Evolutionary conservation across 768 basidiomycete genomes (phyloP).

Genomic region (Kwoniella mangroviensis): DNA sequence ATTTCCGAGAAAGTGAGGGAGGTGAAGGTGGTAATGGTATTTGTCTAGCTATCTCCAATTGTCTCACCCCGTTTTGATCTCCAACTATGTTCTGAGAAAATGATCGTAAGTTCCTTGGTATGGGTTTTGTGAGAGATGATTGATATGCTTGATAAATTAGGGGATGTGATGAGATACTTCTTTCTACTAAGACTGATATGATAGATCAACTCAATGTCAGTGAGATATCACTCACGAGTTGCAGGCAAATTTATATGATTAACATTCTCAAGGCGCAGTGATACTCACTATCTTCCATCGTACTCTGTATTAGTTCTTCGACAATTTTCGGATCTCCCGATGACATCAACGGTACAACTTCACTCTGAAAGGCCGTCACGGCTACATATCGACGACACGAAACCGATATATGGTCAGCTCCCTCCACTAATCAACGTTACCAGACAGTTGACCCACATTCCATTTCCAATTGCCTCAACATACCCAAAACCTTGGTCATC

Average conservation of each 20-base stretch:
- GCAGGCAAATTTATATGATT: no score
- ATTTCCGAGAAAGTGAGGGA: constrained; percentile 14
- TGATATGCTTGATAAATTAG: constrained; percentile 30
- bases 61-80: not conserved
- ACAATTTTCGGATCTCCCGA: constrained; percentile 15
- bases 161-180: constrained; percentile 40
- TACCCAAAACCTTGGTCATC: constrained; percentile 8
- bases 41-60: constrained; percentile 24
- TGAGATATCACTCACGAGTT: no score
- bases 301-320: constrained; percentile 15
- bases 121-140: constrained; percentile 10
- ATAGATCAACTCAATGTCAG: not conserved
- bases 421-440: not conserved
- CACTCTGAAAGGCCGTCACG: constrained; percentile 21
- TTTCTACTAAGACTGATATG: constrained; percentile 38
- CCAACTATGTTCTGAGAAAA: not conserved
- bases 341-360: constrained; percentile 23
- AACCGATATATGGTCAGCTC: no score
- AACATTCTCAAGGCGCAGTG: no score
- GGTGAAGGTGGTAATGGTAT: constrained; percentile 47
- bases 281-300: constrained; percentile 33
- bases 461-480: constrained; percentile 32
- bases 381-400: not conserved
- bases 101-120: not conserved
- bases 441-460: constrained; percentile 30